Base-by-base conservation (phyloP, 2,329 filamentous ascomycete species). In the Pestalotiopsis sp. region DNA sequence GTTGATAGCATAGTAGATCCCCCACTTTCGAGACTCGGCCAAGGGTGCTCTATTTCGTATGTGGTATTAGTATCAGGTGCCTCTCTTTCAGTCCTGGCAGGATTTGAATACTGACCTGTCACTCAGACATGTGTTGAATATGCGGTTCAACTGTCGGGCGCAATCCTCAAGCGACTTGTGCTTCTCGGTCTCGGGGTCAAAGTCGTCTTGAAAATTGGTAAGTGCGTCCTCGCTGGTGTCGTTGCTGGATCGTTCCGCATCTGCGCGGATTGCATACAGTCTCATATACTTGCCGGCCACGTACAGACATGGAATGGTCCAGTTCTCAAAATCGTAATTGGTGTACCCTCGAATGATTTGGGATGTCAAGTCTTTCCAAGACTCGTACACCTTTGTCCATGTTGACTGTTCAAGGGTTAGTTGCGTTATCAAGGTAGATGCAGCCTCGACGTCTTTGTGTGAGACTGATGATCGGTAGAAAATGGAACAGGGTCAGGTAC, bases 1-100 rank as follows among this genome's bases (percentile, higher is more conserved):
- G 78, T 97, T 98, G 76, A 95, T 94, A 72, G 95, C 91, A 79
- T 94, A 95, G 83, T 99, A 99, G 62, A 97, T 93, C 6, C 94
- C 97, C 96, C 96, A 99, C 88, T 98, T 99, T 67, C 96, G 90
- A 9, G 95, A 98, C 75, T 97, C 92, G 76, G 94, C 90, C 59
- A 98, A 84, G 14, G 92, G 90, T 70, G 93, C 92, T 80, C 93
- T 95, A 75, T 9, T 52, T 9, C 5, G 17, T 20, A 52, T 3
- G 17, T n/a, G 7, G 17, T 3, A 11, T 60, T 23, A 60, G 57
- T 27, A 17, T 27, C 12, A 60, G 13, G 14, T 9, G 57, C 14
- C 12, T 63, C 0, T 12, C 27, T 31, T 14, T 14, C 14, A 41
- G 66, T 38, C 27, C 4, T 56, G 9, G 14, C 45, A 52, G 9